Base-by-base conservation (phyloP, 805 yeast species). In the Zygoascus flipseniorum region DNA sequence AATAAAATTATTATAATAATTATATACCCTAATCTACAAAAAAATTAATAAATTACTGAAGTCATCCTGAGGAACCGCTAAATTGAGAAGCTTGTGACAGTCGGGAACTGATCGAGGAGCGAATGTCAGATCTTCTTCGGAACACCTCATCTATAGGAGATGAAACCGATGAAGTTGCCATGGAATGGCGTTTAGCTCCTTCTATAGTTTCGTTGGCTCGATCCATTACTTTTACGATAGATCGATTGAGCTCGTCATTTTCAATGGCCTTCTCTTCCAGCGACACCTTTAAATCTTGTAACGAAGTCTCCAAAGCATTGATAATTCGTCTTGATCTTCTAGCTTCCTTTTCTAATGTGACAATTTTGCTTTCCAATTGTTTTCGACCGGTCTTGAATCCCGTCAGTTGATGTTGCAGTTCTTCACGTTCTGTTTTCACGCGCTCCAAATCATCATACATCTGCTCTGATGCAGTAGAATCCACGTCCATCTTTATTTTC, bases 201-300 rank as follows among this genome's bases (percentile, higher is more conserved):
- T 56, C 65, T 28, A 61, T 60, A 16, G 65, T 60, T 41, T 59
- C 60, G 37, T 54, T 58, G 18, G 65, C 65, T 32, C 60, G 63
- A 28, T 63, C 65, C 58, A 63, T 63, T 14, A 63, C 65, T 41
- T 58, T 59, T 14, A 51, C 51, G 42, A 66, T 60, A 10, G 67
- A 62, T 23, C 67, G 48, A 32, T 58, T 58, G 35, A 66, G 58
- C 48, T 65, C 68, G 48, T 67, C 70, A 54, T 67, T 67, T 50
- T 69, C 72, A 57, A 69, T 61, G 8, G 65, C 63, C 57, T 62
- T 62, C 46, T 68, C 71, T 54, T 69, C 72, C 5, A 69, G 56
- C 2, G 69, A 58, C 32, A 68, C 57, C 55, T 68, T 67, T 26
- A 65, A 59, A 42, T 68, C 72, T 46, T 63, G 65, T 31, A 68